Conservation (phyloP, 257 asterid species). For the Nicotiana undulata region DNA sequence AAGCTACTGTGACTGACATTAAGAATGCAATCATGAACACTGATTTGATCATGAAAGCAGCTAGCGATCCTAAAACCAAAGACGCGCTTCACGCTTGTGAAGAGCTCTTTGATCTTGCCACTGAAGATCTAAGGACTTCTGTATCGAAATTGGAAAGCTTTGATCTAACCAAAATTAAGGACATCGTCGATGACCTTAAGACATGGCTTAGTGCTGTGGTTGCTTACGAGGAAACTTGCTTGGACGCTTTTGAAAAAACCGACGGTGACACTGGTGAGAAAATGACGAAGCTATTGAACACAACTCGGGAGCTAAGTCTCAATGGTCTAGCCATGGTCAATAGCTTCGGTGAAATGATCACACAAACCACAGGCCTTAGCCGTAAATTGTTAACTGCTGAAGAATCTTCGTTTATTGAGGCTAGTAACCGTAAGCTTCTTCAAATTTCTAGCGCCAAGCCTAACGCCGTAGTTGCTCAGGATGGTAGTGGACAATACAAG, state of each 20-base stretch:
- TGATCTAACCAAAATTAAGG: slow-evolving; percentile 17
- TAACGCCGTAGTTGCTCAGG: slow-evolving; percentile 40
- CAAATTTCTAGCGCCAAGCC: slow-evolving; percentile 13
- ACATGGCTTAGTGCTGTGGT: slow-evolving; percentile 72
- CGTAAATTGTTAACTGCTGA: slow-evolving; percentile 23
- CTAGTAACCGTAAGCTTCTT: neutral
- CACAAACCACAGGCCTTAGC: slow-evolving; percentile 15
- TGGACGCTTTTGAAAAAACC: slow-evolving; percentile 55
- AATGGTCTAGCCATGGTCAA: slow-evolving; percentile 54
- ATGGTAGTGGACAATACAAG: slow-evolving; percentile 27
- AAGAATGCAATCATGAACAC: slow-evolving; percentile 30
- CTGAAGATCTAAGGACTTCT: slow-evolving; percentile 42
- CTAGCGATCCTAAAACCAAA: slow-evolving; percentile 34
- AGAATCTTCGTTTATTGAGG: neutral
- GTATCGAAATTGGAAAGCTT: slow-evolving; percentile 21
- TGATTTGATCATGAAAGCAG: slow-evolving; percentile 26
- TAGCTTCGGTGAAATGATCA: slow-evolving; percentile 24
- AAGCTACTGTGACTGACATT: slow-evolving; percentile 32
- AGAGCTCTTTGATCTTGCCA: slow-evolving; percentile 39
- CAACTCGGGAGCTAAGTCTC: slow-evolving; percentile 39
- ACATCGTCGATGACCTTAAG: slow-evolving; percentile 45
- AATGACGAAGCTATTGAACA: slow-evolving; percentile 43
- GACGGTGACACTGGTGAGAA: slow-evolving; percentile 50
- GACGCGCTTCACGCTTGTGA: slow-evolving; percentile 50
- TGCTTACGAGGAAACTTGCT: slow-evolving; percentile 53